phyloP scores from a whole-genome alignment of 495 filamentous ascomycete genomes.

The Bathelium albidoporum region DNA sequence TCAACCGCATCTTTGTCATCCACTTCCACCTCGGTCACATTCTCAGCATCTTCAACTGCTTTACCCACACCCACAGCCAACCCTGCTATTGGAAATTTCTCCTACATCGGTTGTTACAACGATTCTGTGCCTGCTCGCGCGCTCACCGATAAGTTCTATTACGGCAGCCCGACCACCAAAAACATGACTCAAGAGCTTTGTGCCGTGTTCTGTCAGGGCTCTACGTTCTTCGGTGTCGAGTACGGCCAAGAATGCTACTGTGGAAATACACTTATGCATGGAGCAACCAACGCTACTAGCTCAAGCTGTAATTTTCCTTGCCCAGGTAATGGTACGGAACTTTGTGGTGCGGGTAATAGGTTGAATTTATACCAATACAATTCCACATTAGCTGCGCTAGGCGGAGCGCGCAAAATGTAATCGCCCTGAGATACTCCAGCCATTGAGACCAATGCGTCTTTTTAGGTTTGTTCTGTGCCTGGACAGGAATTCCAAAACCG shows the following conservation, averaged over 20 bases:
- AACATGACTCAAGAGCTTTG: conserved; percentile 15
- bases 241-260: conserved; percentile 6
- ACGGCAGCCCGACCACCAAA: conserved; percentile 8
- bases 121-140: conserved; percentile 10
- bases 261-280: background rate
- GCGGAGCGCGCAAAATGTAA: background rate
- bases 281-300: background rate
- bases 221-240: conserved; percentile 25
- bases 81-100: background rate
- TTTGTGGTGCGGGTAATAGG: background rate
- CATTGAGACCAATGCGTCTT: background rate
- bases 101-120: conserved; percentile 12
- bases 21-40: background rate
- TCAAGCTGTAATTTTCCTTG: background rate
- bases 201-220: conserved; percentile 19
- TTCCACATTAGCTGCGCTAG: background rate
- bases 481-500: too few species aligned
- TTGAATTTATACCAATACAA: background rate
- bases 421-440: too few species aligned
- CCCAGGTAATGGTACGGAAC: background rate
- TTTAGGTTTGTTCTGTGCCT: too few species aligned
- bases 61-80: background rate
- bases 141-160: conserved; percentile 7
- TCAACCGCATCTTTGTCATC: background rate
- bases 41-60: too few species aligned